Base-by-base conservation (phyloP, 1,139 yeast genomes). In the Scheffersomyces illinoinensis region DNA sequence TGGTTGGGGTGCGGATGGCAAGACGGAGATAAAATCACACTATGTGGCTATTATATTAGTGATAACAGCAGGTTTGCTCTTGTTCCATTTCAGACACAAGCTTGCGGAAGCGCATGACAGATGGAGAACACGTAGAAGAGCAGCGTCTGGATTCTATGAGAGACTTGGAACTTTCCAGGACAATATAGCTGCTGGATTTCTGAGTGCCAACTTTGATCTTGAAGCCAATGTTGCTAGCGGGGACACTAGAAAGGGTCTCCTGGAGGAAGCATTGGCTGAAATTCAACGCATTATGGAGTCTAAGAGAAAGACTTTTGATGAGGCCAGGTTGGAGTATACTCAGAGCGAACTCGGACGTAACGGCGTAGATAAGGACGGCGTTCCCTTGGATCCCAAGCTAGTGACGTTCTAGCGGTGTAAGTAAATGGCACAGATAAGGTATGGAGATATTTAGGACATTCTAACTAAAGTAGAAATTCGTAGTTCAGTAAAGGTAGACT, bases 151-250 rank as follows among this genome's bases (percentile, higher is more conserved):
- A 18, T 48, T 52, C 50, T 58, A n/a, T 24, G 59, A 12, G 19
- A 17, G 48, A 39, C 19, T 47, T 10, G 67, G 62, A 47, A 76
- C 87, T 1, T 90, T 90, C 68, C 75, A 76, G 52, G 78, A 78
- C 17, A 96, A 91, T 69, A 67, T 86, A 24, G 91, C 86, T 56
- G 76, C 77, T n/a, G 97, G 97, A 0, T 73, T 91, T 49, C 76
- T 80, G 50, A 90, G 96, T 19, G 76, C 73, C 51, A 83, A 76
- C 49, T 91, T 91, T 67, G 85, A 88, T 68, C 70, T 90, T 43
- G 67, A 68, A 5, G 65, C 76, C 17, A 78, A 81, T 54, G 87
- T 89, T 60, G 65, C 77, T 17, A 71, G 73, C 14, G 75, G 76
- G 47, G 97, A 91, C 67, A 54, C 76, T 0, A 80, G 97, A 57